These are phyloP conservation scores for Poteriospumella lacustris DNA, from an alignment of 108 stramenopile species.

Conservation along the genomic window DNA sequence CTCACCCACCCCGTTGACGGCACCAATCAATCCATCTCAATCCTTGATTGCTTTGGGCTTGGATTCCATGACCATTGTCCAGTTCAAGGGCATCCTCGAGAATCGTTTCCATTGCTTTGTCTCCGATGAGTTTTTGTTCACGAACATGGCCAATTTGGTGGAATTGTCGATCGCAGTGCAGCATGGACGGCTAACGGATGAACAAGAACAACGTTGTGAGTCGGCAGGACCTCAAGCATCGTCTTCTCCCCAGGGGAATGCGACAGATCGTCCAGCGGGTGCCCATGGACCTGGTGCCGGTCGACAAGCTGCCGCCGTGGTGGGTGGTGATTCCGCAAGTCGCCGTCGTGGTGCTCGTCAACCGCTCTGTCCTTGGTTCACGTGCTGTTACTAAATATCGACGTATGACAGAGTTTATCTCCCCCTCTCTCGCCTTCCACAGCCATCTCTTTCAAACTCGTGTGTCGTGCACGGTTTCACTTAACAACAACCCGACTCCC, in stretches of 20 bases:
- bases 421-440: too few species aligned
- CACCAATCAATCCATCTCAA: neutral
- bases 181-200: neutral
- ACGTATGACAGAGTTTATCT: too few species aligned
- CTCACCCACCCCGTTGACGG: neutral
- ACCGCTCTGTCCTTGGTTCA: slow-evolving; percentile 28
- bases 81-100: slow-evolving; percentile 20
- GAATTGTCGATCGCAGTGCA: slow-evolving; percentile 24
- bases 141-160: neutral
- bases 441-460: too few species aligned
- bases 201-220: neutral
- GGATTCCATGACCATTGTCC: slow-evolving; percentile 22
- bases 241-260: too few species aligned
- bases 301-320: neutral
- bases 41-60: neutral
- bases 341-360: too few species aligned
- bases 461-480: too few species aligned
- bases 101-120: slow-evolving; percentile 18
- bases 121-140: slow-evolving; percentile 26
- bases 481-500: too few species aligned
- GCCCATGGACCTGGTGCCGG: neutral
- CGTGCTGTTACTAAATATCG: slow-evolving; percentile 27
- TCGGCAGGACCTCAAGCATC: neutral
- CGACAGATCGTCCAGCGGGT: too few species aligned
- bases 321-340: neutral